Evolutionary conservation across 2,329 filamentous ascomycete genomes (phyloP).

Genomic region (Leptosphaerulina australis): DNA sequence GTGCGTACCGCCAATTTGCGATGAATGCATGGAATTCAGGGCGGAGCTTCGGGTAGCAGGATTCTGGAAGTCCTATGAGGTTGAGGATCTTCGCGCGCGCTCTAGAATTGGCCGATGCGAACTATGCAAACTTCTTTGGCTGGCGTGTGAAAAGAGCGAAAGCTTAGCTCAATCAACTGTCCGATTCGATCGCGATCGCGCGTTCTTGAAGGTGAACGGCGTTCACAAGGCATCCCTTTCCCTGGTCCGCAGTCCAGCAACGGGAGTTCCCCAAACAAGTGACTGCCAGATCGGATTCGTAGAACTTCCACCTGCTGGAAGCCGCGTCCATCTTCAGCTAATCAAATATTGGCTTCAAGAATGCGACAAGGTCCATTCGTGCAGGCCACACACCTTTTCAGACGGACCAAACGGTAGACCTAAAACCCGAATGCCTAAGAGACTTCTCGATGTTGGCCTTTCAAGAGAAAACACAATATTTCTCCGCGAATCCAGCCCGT

Average conservation of each 20-base stretch:
- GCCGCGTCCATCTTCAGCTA: slow-evolving; percentile 8
- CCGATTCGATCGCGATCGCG: neutral
- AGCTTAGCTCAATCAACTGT: too few relatives aligned
- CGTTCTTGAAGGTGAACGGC: neutral
- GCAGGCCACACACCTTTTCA: too few relatives aligned
- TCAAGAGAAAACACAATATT: neutral
- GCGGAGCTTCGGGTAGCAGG: neutral
- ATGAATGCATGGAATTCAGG: too few relatives aligned
- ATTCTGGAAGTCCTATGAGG: neutral
- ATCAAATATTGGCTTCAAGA: neutral
- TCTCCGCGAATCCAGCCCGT: slow-evolving; percentile 1
- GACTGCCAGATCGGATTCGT: slow-evolving; percentile 17
- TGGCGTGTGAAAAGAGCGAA: neutral
- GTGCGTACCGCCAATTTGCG: too few relatives aligned
- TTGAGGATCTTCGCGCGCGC: neutral
- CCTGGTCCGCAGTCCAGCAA: neutral
- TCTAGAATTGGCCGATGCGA: neutral
- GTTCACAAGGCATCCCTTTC: neutral
- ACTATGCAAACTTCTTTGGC: slow-evolving; percentile 9
- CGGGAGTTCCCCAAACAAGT: neutral
- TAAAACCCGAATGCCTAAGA: too few relatives aligned
- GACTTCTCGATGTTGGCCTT: too few relatives aligned
- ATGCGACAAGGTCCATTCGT: neutral
- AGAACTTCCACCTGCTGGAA: slow-evolving; percentile 15
- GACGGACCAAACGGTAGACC: too few relatives aligned